These are phyloP conservation scores for Macrotyloma uniflorum DNA, from an alignment of 306 rosid genomes.

Conservation along the genomic window DNA sequence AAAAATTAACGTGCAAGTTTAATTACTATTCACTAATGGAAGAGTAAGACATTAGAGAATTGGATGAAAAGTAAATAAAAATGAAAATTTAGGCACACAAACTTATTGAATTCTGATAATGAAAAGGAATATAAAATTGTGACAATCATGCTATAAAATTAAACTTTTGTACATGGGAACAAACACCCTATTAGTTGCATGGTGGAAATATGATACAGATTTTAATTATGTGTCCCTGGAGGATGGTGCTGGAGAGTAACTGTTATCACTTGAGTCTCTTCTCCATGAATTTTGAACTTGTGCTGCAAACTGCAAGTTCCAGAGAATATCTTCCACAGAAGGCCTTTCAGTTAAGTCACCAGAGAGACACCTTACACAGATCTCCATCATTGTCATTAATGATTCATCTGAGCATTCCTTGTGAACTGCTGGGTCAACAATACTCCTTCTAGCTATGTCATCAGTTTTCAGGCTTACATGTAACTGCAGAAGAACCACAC, in stretches of 20 bases:
- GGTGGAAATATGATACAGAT: conserved; percentile 15
- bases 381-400: conserved; percentile 80
- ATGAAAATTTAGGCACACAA: not conserved
- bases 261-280: conserved; percentile 50
- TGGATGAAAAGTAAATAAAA: not conserved
- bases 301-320: conserved; percentile 95
- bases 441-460: conserved; percentile 74
- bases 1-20: no score
- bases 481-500: conserved; percentile 53
- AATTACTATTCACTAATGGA: no score
- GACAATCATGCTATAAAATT: conserved; percentile 21
- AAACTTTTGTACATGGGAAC: conserved; percentile 39
- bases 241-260: conserved; percentile 51
- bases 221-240: conserved; percentile 24
- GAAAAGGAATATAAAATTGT: conserved; percentile 6
- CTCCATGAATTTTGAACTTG: conserved; percentile 78
- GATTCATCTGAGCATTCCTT: conserved; percentile 84
- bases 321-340: conserved; percentile 86
- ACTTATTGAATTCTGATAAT: not conserved
- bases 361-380: conserved; percentile 81
- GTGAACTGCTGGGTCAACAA: conserved; percentile 76
- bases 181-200: conserved; percentile 9
- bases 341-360: conserved; percentile 64
- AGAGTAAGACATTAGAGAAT: no score
- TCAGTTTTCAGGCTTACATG: conserved; percentile 77